Conservation (phyloP, 805 yeast species). For the Starmera caribaea region DNA sequence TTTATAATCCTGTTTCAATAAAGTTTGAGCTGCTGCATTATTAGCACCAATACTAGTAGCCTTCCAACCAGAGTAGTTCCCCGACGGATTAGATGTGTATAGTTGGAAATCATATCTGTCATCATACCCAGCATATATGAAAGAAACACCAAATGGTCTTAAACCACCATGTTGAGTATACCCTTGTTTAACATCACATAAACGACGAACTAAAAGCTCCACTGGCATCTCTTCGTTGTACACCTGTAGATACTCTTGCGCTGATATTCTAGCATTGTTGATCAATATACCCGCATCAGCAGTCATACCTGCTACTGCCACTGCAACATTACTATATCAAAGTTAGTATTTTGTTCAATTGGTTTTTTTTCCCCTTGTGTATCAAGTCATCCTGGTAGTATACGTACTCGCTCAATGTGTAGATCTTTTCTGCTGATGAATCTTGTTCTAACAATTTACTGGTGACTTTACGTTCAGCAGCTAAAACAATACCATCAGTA, state of each 20-base stretch:
- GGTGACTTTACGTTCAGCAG: constrained; percentile 95
- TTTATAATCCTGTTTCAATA: constrained; percentile 89
- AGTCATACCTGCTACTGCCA: constrained; percentile 97
- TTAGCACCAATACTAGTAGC: constrained; percentile 97
- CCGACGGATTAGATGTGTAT: constrained; percentile 93
- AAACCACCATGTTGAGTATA: constrained; percentile 98
- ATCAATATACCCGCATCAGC: constrained; percentile 93
- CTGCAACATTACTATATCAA: constrained; percentile 43
- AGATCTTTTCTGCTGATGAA: constrained; percentile 86
- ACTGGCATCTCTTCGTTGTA: constrained; percentile 94
- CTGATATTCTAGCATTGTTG: constrained; percentile 73
- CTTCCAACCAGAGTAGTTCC: constrained; percentile 97
- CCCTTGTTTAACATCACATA: constrained; percentile 94
- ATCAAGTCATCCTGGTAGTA: too few relatives aligned
- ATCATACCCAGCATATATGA: constrained; percentile 93
- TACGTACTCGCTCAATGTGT: constrained; percentile 58
- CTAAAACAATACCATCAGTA: constrained; percentile 83
- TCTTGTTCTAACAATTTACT: constrained; percentile 90
- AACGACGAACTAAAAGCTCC: constrained; percentile 75
- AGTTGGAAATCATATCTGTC: constrained; percentile 84
- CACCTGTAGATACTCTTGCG: constrained; percentile 77
- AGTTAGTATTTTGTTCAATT: not conserved
- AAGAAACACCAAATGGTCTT: constrained; percentile 96
- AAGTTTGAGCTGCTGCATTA: constrained; percentile 91
- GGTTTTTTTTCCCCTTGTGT: too few relatives aligned